Evolutionary conservation across 345 rosid species (phyloP).

Genomic region (Stellera chamaejasme): DNA sequence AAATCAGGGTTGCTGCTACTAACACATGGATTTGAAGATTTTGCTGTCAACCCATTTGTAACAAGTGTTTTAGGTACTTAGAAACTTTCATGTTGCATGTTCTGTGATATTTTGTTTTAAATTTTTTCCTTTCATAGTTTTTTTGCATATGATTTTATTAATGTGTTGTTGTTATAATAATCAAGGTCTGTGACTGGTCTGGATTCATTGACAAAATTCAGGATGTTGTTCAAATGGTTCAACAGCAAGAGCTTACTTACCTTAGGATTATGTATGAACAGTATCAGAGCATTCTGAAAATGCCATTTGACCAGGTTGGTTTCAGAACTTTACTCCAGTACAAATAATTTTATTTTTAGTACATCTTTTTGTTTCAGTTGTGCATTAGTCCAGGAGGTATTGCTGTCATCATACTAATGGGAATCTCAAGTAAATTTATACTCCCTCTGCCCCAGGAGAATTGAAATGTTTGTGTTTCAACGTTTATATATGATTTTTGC

Average conservation of each 20-base stretch:
- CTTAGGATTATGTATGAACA: slow-evolving; percentile 87
- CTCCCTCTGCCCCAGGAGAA: too few relatives aligned
- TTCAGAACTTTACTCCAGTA: neutral
- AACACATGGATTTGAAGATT: slow-evolving; percentile 92
- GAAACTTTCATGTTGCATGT: slow-evolving; percentile 5
- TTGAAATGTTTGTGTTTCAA: too few relatives aligned
- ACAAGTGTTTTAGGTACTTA: slow-evolving; percentile 73
- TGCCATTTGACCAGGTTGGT: slow-evolving; percentile 82
- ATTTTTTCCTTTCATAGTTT: slow-evolving; percentile 6
- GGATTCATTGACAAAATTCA: slow-evolving; percentile 95
- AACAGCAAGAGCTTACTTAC: slow-evolving; percentile 91
- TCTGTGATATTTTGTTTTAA: neutral
- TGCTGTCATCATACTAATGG: neutral
- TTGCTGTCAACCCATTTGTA: slow-evolving; percentile 85
- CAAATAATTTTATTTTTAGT: neutral
- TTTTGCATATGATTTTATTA: neutral
- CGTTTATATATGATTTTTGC: too few relatives aligned
- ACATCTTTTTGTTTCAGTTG: neutral
- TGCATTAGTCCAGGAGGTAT: neutral
- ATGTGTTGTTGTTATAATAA: too few relatives aligned
- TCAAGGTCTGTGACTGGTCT: slow-evolving; percentile 84
- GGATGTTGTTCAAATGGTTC: slow-evolving; percentile 91
- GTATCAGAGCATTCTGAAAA: slow-evolving; percentile 74
- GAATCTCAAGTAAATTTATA: too few relatives aligned
- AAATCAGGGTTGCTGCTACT: slow-evolving; percentile 87